Evolutionary conservation across 257 asterid species (phyloP), one percentile per base, ranked within the genome.

Genomic region (Nicotiana tabacum): DNA sequence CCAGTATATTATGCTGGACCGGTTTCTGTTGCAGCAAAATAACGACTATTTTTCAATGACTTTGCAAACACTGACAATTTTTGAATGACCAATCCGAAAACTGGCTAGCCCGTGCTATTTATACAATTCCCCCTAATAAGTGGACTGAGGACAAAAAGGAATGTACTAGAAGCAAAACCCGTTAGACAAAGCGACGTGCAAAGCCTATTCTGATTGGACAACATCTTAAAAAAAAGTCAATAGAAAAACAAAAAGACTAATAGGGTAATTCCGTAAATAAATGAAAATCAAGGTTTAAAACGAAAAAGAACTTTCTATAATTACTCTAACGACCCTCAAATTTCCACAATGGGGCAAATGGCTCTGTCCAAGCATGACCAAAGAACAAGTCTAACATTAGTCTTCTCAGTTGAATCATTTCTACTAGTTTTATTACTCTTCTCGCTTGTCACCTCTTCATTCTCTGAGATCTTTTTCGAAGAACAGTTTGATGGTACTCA

Each of bases 401-500:
- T 74, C 43, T 27, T 48, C 43, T 74, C 80, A 48, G 5, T 51
- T 74, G 64, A 48, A 35, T 29, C 53, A 9, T 17, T 70, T 3
- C 24, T 83, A 15, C 79, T 82, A 39, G 66, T 83, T 55, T 35
- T 83, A n/a, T 4, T 86, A 27, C 64, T 83, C 0, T 9, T 81
- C 68, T 86, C 91, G 18, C 77, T 90, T 3, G 24, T 89, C 57
- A 66, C 78, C 88, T 82, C 87, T 32, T 85, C 95, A 24, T 65
- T 84, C 13, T 91, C 97, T 53, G 99, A 94, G 81, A 89, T 96
- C 86, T 85, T 93, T 51, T 96, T 96, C 46, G 99, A 94, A 85
- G 99, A 94, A 91, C 93, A 95, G 2, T 96, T 96, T 85, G 97
- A 94, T 2, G 99, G 99, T 94, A 83, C 51, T 72, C 10, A 67